Conservation (phyloP, 495 filamentous ascomycete species). For the Aspergillus baeticus region DNA sequence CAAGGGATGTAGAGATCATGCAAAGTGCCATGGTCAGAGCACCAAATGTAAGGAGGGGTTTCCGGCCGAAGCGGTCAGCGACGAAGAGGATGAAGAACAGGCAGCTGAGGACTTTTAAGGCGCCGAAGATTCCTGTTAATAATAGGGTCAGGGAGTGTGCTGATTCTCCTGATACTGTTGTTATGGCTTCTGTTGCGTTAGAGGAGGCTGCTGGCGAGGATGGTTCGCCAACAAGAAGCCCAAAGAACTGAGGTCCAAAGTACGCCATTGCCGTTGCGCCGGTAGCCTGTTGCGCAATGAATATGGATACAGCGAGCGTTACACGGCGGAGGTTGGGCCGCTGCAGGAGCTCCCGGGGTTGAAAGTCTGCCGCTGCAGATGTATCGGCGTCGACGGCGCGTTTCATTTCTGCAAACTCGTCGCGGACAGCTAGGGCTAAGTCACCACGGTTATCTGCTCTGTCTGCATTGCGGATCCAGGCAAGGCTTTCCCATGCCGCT, state of each 20-base stretch:
- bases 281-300: constrained; percentile 50
- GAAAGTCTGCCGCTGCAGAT: constrained; percentile 40
- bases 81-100: constrained; percentile 51
- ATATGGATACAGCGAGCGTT: constrained; percentile 38
- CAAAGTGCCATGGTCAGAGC: constrained; percentile 50
- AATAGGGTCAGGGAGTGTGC: constrained; percentile 27
- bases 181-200: not conserved
- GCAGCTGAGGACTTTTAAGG: constrained; percentile 50
- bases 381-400: constrained; percentile 43
- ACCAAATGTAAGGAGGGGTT: constrained; percentile 50
- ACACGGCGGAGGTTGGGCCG: constrained; percentile 44
- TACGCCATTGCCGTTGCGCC: constrained; percentile 55
- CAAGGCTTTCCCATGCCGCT: constrained; percentile 45
- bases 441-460: no score
- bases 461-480: constrained; percentile 46
- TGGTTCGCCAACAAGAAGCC: constrained; percentile 48
- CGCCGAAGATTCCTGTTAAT: constrained; percentile 51
- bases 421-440: constrained; percentile 1
- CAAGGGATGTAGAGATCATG: constrained; percentile 51
- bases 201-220: constrained; percentile 21
- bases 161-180: not conserved
- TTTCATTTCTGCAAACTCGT: constrained; percentile 48
- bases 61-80: constrained; percentile 57
- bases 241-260: constrained; percentile 53
- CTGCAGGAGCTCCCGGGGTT: constrained; percentile 39